Percentiles rank a stretch among this genome's conserved stretches.
phyloP scores from a whole-genome alignment of 805 yeast genomes.

The Yarrowia keelungensis region DNA sequence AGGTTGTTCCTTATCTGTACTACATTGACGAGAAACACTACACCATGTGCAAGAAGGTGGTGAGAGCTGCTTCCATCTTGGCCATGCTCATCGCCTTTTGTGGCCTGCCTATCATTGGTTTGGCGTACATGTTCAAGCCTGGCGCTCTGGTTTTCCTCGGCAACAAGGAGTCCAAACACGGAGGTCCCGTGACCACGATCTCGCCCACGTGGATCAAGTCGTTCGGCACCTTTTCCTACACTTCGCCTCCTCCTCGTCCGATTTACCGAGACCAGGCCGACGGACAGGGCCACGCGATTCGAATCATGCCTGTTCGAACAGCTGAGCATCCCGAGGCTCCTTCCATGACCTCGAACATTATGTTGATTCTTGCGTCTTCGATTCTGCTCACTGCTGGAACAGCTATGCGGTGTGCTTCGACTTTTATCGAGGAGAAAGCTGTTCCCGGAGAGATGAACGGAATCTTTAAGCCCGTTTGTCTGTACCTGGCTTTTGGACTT shows the following conservation, averaged over 20 bases:
- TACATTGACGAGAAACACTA: constrained; percentile 57
- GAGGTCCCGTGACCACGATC: constrained; percentile 49
- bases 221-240: constrained; percentile 64
- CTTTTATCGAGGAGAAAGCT: constrained; percentile 43
- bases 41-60: constrained; percentile 61
- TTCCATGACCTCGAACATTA: constrained; percentile 54
- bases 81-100: constrained; percentile 60
- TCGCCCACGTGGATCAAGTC: constrained; percentile 83
- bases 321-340: constrained; percentile 48
- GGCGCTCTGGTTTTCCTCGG: constrained; percentile 54
- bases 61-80: constrained; percentile 59
- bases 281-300: constrained; percentile 53
- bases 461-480: constrained; percentile 61
- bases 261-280: constrained; percentile 55
- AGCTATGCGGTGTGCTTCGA: constrained; percentile 49
- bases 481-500: constrained; percentile 74
- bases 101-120: constrained; percentile 57
- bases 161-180: constrained; percentile 37
- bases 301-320: constrained; percentile 62
- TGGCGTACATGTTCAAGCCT: constrained; percentile 64
- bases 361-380: constrained; percentile 44
- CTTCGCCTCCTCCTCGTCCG: constrained; percentile 53
- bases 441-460: constrained; percentile 42
- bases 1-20: constrained; percentile 65
- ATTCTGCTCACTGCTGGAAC: constrained; percentile 45